Percentiles rank a stretch among this genome's conserved stretches.
These are phyloP conservation scores for Aphanomyces stellatus DNA, from an alignment of 352 stramenopile species.

Conservation along the genomic window DNA sequence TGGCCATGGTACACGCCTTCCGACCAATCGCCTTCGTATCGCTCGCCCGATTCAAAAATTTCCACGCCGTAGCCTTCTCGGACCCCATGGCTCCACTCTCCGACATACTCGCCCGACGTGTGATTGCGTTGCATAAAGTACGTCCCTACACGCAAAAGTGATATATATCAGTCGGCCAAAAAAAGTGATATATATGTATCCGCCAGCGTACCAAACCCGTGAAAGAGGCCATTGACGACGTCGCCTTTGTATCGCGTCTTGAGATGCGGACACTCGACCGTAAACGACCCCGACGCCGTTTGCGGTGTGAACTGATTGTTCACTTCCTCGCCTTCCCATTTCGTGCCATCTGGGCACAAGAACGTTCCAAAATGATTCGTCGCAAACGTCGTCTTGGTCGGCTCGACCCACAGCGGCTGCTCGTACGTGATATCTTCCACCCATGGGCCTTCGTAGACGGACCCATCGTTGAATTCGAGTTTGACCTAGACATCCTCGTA, in stretches of 20 bases:
- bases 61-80: constrained; percentile 76
- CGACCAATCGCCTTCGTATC: constrained; percentile 74
- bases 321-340: constrained; percentile 67
- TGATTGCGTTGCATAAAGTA: constrained; percentile 51
- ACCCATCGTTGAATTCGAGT: constrained; percentile 74
- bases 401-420: constrained; percentile 36
- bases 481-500: constrained; percentile 9
- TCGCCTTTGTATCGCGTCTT: constrained; percentile 46
- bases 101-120: constrained; percentile 63
- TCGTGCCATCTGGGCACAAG: constrained; percentile 46
- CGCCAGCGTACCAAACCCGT: constrained; percentile 38
- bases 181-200: neutral
- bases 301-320: constrained; percentile 80
- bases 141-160: constrained; percentile 22
- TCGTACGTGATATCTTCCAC: constrained; percentile 48
- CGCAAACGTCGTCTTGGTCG: constrained; percentile 39
- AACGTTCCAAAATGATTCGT: constrained; percentile 66
- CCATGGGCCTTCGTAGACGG: constrained; percentile 72
- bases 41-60: constrained; percentile 55
- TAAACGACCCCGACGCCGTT: constrained; percentile 49
- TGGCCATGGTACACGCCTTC: constrained; percentile 55
- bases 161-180: neutral
- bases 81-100: constrained; percentile 74
- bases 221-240: constrained; percentile 47
- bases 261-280: constrained; percentile 38